Base-by-base conservation (phyloP, 129 eudicot species). In the Chrysanthemum lavandulifolium region DNA sequence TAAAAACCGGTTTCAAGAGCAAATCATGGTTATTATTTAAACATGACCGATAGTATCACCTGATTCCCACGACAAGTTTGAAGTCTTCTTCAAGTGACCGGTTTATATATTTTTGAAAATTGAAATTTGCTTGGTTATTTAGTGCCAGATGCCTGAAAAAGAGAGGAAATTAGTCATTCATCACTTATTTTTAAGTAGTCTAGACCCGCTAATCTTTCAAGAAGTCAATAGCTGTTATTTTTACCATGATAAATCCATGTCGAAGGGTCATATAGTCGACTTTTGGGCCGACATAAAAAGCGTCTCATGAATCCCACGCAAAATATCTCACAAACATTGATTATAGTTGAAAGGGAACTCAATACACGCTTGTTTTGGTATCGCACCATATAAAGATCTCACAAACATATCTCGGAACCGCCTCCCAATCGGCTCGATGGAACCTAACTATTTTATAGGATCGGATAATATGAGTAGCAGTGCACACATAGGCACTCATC, bases 211-310 rank as follows among this genome's bases (percentile, higher is more conserved):
- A 69, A 6, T 50, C 14, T 0, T 19, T 61, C 33, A 61, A 9
- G 63, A 51, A 77, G 19, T 43, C 47, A 69, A n/a, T 29, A 8
- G 50, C 2, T 51, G 10, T 33, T 73, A 58, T 57, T 6, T 40
- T 40, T 74, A 87, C 96, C 65, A 54, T 74, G 56, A 87, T 78
- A 36, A 90, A 90, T 58, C 93, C 96, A 73, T 90, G 87, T 61
- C 96, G 82, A 45, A 90, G 78, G 33, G 96, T 90, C 79, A 85
- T 60, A 19, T 90, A 90, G 68, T 90, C 96, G 31, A 90, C 87
- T 80, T 90, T 90, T 33, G 90, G 85, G 87, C 93, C 7, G 96
- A 90, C 52, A 81, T 65, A 5, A 81, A 51, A 13, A 90, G 87
- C 67, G 93, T 54, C 96, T 72, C 60, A 85, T 69, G 67, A 90